Base-by-base conservation (phyloP, 768 basidiomycete species). In the Ramaria rubella region DNA sequence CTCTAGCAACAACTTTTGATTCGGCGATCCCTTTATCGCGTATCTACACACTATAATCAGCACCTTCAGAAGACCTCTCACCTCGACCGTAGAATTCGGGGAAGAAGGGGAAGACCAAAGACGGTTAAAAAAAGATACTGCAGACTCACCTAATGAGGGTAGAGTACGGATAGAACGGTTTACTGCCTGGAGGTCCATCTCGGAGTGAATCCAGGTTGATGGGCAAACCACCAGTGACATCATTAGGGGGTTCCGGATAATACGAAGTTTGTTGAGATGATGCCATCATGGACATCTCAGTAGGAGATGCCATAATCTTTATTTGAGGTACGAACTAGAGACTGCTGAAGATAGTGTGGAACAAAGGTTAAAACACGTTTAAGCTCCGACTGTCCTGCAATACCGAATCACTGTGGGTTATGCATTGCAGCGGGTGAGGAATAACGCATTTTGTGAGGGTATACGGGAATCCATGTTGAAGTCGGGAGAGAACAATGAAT, bases 161-260 rank as follows among this genome's bases (percentile, higher is more conserved):
- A 3, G 90, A 92, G 67, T 93, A 93, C 2, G 90, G 90, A 65
- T 93, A 93, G 65, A 92, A 91, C 5, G 90, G 90, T 69, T 93
- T 93, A 68, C 83, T 89, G 46, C 90, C 90, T 6, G 90, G 88
- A 2, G 90, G 90, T 0, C 90, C 89, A 66, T 93, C 90, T 52
- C 90, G 78, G 55, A 92, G 75, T 3, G 90, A 91, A 69, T 90
- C 88, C 24, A 92, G 84, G 65, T 88, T 92, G 65, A 92, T 88
- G 50, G 89, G 89, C 30, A 90, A 76, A 23, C 88, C 88, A 23
- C 89, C 88, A 7, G 87, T 87, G 59, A 90, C 78, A 74, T 91
- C 88, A 65, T 77, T 84, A 60, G 85, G 83, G 60, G 80, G 80
- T 36, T 86, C 87, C 51, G 88, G 88, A 68, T 89, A 89, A 52